These are phyloP conservation scores for Russula compacta DNA, from an alignment of 768 basidiomycete genomes.

Conservation along the genomic window DNA sequence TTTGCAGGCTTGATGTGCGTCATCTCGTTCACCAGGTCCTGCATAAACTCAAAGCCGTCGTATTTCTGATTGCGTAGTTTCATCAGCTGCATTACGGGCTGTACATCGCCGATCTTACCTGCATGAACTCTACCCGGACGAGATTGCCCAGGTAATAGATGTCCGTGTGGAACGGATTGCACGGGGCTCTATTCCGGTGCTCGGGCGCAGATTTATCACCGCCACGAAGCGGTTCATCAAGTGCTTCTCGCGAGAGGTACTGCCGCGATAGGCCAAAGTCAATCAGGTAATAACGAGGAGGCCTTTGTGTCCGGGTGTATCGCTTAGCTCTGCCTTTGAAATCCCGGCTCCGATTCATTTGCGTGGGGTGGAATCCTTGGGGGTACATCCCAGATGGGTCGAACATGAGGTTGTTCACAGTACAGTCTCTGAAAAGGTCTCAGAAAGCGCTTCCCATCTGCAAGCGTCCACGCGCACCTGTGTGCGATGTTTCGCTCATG, in stretches of 20 bases:
- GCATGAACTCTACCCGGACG: conserved; percentile 18
- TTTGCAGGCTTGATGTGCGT: conserved; percentile 27
- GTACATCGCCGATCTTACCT: conserved; percentile 6
- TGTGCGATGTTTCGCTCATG: conserved; percentile 22
- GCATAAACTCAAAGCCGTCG: conserved; percentile 11
- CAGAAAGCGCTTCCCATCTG: not conserved
- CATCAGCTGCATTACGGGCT: not conserved
- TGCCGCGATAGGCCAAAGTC: conserved; percentile 26
- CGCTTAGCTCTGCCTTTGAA: conserved; percentile 13
- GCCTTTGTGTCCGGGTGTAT: conserved; percentile 22
- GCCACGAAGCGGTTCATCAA: conserved; percentile 20
- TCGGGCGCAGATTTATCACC: conserved; percentile 26
- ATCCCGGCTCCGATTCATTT: not conserved
- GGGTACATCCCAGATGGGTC: conserved; percentile 13
- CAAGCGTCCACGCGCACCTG: conserved; percentile 3
- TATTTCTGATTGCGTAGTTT: not conserved
- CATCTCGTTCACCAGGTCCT: conserved; percentile 27
- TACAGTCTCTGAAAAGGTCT: conserved; percentile 4
- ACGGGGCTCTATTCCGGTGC: conserved; percentile 2
- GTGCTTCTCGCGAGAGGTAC: conserved; percentile 14
- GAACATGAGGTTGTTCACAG: conserved; percentile 12
- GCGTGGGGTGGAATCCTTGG: conserved; percentile 7
- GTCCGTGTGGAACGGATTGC: conserved; percentile 24
- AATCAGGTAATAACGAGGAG: conserved; percentile 25
- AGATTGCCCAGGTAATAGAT: conserved; percentile 24